Evolutionary conservation across 2,329 filamentous ascomycete species (phyloP).

Genomic region (Neobulgaria alba): DNA sequence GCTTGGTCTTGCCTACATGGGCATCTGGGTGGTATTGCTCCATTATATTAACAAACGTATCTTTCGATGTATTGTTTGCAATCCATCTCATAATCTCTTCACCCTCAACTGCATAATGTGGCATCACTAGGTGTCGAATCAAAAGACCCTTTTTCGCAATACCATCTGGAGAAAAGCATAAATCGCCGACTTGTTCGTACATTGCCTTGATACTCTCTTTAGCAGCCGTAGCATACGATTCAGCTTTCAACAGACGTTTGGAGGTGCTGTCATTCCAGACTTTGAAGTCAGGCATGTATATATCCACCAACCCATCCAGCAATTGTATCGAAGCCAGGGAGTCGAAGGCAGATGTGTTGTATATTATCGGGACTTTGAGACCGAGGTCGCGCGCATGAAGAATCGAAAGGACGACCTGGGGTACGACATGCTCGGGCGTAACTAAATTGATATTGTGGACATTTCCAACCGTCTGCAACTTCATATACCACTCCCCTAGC

Average conservation of each 20-base stretch:
- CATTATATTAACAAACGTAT: conserved; percentile 81
- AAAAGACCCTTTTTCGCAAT: conserved; percentile 71
- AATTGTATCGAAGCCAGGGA: conserved; percentile 62
- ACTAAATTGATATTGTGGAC: conserved; percentile 90
- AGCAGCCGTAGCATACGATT: conserved; percentile 64
- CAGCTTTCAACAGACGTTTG: conserved; percentile 66
- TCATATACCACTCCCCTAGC: conserved; percentile 74
- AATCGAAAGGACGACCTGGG: conserved; percentile 71
- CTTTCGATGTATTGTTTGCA: conserved; percentile 60
- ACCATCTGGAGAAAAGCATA: conserved; percentile 74
- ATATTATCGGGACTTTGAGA: conserved; percentile 64
- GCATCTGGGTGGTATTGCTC: conserved; percentile 78
- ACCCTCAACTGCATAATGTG: conserved; percentile 66
- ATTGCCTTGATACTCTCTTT: conserved; percentile 72
- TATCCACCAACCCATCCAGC: conserved; percentile 72
- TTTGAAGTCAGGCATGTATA: conserved; percentile 86
- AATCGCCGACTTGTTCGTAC: conserved; percentile 72
- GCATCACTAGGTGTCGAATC: conserved; percentile 78
- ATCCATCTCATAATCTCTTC: conserved; percentile 68
- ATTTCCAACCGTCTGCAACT: conserved; percentile 67
- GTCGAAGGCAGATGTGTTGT: conserved; percentile 80
- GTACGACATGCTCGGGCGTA: conserved; percentile 79
- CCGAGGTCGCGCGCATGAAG: conserved; percentile 64
- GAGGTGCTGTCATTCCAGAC: conserved; percentile 62
- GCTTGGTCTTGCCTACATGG: conserved; percentile 65